Conservation (phyloP, 768 basidiomycete genomes). For the Boletus eberwhitei region DNA sequence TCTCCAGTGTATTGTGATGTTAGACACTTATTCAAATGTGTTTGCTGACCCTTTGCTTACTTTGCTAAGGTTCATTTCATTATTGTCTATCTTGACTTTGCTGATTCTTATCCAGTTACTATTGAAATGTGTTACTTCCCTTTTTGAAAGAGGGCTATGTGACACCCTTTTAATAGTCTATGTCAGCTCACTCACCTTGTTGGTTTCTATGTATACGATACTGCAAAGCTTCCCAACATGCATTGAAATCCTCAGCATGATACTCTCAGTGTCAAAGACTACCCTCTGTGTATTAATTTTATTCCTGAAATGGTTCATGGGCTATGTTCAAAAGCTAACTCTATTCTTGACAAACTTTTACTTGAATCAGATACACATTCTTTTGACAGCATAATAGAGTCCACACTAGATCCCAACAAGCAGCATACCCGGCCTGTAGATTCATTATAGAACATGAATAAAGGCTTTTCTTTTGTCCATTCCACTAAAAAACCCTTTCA, state of each 20-base stretch:
- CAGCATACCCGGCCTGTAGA: accelerated
- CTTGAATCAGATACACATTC: background rate
- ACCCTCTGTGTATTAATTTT: background rate
- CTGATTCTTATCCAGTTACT: background rate
- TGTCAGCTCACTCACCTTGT: background rate
- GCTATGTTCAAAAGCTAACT: background rate
- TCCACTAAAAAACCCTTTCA: background rate
- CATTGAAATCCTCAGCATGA: background rate
- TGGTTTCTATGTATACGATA: background rate
- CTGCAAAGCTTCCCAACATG: background rate
- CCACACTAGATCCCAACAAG: background rate
- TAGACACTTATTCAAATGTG: too few species aligned
- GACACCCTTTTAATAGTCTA: background rate
- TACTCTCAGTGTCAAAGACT: background rate
- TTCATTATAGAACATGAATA: background rate
- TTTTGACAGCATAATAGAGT: background rate
- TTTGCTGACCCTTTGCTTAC: too few species aligned
- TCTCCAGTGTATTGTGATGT: too few species aligned
- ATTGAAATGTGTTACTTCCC: background rate
- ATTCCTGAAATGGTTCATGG: background rate
- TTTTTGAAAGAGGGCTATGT: background rate
- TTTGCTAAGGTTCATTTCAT: too few species aligned
- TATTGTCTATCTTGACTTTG: too few species aligned
- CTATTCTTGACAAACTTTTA: background rate
- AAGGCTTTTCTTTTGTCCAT: background rate